Base-by-base conservation (phyloP, 371 early-diverging fungal genomes). In the Mortierella sp. region DNA sequence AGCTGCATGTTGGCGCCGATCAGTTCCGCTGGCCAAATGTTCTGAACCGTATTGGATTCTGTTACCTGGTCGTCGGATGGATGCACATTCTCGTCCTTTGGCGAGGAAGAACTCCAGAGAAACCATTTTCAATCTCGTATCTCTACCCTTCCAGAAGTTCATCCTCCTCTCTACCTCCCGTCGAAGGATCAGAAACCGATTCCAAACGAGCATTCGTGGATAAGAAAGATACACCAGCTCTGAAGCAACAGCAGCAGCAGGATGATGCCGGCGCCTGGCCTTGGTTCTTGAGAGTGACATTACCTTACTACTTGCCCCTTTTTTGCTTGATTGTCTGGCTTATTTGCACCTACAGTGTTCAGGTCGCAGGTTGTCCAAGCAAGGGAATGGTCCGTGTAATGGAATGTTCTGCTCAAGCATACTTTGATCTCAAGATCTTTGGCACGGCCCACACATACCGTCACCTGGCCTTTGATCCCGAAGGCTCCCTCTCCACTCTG, bases 401-500 rank as follows among this genome's bases (percentile, higher is more conserved):
- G 12, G 78, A 80, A 24, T 84, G 84, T 64, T 78, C 81, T 27
- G 71, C 82, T 23, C 72, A 84, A 48, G 68, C 82, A 1, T 71
- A 78, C 53, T 68, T 84, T 52, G 86, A 86, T 60, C 67, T 52
- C 17, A 34, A 50, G 44, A 34, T 83, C 56, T 81, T 85, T 64
- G 81, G 81, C 4, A 71, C 26, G 15, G 41, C 30, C 0, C 86
- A 86, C 59, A 79, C 73, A 3, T 83, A 83, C 78, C 69, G 78
- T 5, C 49, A 59, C n/a, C 31, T 55, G 21, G 60, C 56, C 8
- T 84, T 80, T 57, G 86, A 86, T 50, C 81, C 81, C 17, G 86
- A 86, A 53, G 86, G 86, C 5, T 46, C 76, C 0, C 79, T 86
- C 14, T 83, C 84, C 9, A 83, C 82, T 2, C 46, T 83, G 46